A percentile compares a stretch with the other conserved stretches of the same genome.
phyloP scores from a whole-genome alignment of 106 monocot genomes.

The Phalaenopsis aphrodite region DNA sequence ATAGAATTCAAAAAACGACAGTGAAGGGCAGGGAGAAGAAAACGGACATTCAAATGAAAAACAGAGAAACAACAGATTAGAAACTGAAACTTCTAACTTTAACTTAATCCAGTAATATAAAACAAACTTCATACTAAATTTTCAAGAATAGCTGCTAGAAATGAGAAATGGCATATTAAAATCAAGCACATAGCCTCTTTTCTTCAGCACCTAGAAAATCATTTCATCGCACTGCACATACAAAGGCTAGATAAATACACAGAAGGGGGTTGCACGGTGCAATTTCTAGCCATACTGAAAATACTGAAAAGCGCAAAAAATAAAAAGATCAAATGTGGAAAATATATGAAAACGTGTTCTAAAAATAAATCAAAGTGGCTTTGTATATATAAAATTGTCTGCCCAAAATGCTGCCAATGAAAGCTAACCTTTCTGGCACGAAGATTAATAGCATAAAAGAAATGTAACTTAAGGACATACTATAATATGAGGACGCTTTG shows the following conservation, averaged over 20 bases:
- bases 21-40: no score
- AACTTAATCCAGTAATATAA: neutral
- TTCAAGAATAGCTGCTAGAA: neutral
- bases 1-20: no score
- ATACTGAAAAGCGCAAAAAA: no score
- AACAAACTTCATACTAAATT: neutral
- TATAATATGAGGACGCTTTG: conserved; percentile 85
- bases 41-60: neutral
- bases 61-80: neutral
- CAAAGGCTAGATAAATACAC: neutral
- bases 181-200: no score
- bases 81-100: neutral
- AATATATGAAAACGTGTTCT: neutral
- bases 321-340: neutral
- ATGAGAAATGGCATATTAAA: neutral
- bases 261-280: neutral
- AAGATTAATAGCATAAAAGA: neutral
- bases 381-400: neutral
- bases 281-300: no score
- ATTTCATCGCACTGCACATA: neutral
- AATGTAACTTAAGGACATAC: conserved; percentile 24
- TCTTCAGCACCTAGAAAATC: no score
- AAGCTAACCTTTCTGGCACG: neutral
- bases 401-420: neutral
- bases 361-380: neutral